Evolutionary conservation across 305 asterid genomes (phyloP).

Genomic region (Rubia occidens): DNA sequence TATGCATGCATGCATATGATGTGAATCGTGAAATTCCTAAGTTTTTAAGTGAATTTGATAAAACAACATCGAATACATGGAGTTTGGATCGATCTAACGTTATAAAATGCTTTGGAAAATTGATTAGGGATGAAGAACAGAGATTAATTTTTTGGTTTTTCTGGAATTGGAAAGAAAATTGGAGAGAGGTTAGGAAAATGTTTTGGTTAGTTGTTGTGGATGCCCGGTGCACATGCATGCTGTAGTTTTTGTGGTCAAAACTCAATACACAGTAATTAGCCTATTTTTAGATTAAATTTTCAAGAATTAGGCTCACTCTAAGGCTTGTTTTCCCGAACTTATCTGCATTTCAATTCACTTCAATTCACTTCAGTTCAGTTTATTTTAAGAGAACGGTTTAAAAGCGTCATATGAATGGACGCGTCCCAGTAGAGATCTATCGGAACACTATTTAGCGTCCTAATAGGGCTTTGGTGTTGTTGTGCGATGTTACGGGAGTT

Average conservation of each 20-base stretch:
- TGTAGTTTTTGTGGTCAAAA: constrained; percentile 26
- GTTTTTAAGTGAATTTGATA: neutral
- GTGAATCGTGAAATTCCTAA: neutral
- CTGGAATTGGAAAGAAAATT: constrained; percentile 1
- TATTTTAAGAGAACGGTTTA: too few species aligned
- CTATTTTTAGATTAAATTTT: neutral
- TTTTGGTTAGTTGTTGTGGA: constrained; percentile 27
- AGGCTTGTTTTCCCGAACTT: too few species aligned
- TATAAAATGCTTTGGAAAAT: neutral
- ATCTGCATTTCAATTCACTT: too few species aligned
- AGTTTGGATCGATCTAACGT: neutral
- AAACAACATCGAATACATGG: neutral
- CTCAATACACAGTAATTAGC: neutral
- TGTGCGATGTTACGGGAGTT: too few species aligned
- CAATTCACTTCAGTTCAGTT: too few species aligned
- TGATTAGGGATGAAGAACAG: neutral
- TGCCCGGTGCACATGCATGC: constrained; percentile 27
- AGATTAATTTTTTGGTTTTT: neutral
- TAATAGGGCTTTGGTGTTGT: too few species aligned
- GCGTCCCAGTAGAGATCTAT: too few species aligned
- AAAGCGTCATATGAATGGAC: too few species aligned
- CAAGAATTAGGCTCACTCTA: neutral
- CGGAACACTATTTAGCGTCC: too few species aligned
- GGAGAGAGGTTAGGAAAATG: neutral
- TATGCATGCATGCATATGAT: neutral